Evolutionary conservation across 495 filamentous ascomycete species (phyloP), one percentile per base, ranked within the genome.

Genomic region (Penicillium riverlandense): DNA sequence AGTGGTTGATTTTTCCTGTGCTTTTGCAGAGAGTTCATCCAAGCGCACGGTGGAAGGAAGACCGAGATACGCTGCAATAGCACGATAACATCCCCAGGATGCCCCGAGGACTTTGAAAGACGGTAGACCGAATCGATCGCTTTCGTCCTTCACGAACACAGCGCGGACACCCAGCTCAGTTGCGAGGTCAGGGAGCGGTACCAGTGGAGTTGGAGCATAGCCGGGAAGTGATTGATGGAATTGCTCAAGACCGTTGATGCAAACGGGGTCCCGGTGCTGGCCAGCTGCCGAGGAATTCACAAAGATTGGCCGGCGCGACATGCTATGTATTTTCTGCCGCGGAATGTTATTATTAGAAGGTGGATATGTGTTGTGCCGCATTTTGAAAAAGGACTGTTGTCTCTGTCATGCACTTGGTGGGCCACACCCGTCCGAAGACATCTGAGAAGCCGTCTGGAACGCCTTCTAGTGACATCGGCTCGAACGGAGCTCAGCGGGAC

Each of bases 81-180:
- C 77, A 31, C 74, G 73, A 49, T 77, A 80, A 37, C 72, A 68
- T 0, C 75, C 82, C 83, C 82, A 90, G n/a, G 81, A 83, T 0
- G 86, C 85, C 8, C 85, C 86, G 0, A 88, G 74, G 33, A 86
- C 80, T 57, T 90, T 90, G 72, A 88, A 89, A 0, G 84, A 73
- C 0, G 84, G 82, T 1, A 90, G 74, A 1, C 82, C 75, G 45
- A 81, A 69, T 22, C 79, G 67, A 41, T 59, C 55, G 37, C 69
- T 76, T 50, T 84, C 78, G 51, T 82, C 73, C 53, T 85, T 83
- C 39, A 83, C 56, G 46, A 73, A 65, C 35, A 86, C 67, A 10
- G 69, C 51, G 1, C 60, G 59, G 13, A 86, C 57, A 0, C 74
- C 74, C 1, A 85, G 62, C n/a, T 79, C 69, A 6, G 59, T 44